phyloP scores from a whole-genome alignment of 768 basidiomycete species.

The Mycena galopus region DNA sequence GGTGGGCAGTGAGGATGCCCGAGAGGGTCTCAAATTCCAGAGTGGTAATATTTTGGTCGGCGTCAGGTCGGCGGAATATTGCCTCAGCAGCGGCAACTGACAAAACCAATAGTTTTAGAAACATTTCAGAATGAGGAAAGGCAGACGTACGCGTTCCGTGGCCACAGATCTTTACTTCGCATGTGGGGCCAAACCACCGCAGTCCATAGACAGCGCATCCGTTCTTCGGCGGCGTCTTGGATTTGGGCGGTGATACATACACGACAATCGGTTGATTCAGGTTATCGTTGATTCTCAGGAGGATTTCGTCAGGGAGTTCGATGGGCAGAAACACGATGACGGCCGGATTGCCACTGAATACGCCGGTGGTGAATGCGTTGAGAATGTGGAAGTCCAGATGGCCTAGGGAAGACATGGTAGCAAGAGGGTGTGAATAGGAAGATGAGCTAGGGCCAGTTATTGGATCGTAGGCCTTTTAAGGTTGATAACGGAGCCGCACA shows the following conservation, averaged over 20 bases:
- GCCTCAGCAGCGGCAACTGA: conserved; percentile 27
- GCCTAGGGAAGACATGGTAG: too few species aligned
- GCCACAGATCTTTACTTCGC: conserved; percentile 25
- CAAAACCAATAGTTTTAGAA: neutral
- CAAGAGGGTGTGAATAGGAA: too few species aligned
- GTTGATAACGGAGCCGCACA: too few species aligned
- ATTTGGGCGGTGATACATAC: conserved; percentile 9
- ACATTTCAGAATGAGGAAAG: too few species aligned
- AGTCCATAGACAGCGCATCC: conserved; percentile 7
- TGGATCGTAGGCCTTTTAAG: too few species aligned
- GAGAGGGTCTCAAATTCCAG: conserved; percentile 25
- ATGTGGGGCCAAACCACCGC: conserved; percentile 25
- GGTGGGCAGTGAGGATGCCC: conserved; percentile 18
- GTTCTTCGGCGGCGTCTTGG: neutral
- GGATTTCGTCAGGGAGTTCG: conserved; percentile 6
- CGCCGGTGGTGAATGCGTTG: conserved; percentile 12
- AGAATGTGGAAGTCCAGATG: neutral
- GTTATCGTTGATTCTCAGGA: conserved; percentile 18
- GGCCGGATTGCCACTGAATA: conserved; percentile 24
- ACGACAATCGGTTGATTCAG: conserved; percentile 27
- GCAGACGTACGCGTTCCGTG: conserved; percentile 24
- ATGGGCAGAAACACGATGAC: conserved; percentile 21
- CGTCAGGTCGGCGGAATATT: conserved; percentile 13
- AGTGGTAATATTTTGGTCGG: neutral
- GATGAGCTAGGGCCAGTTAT: too few species aligned